phyloP scores from a whole-genome alignment of 345 rosid genomes.

The Nasturtium officinale region DNA sequence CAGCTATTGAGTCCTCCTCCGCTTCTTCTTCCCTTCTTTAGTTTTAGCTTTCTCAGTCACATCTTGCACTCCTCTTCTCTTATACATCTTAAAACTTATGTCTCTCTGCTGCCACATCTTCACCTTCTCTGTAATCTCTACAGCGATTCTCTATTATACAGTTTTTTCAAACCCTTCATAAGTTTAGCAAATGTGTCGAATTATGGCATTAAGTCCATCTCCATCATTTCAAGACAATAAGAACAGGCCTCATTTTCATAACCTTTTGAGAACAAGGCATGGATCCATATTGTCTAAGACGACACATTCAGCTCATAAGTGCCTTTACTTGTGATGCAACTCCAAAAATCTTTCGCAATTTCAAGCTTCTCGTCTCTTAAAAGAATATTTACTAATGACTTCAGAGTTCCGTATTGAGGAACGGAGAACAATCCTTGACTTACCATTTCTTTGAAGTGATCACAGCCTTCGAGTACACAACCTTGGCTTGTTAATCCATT shows the following conservation, averaged over 20 bases:
- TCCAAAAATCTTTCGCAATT: conserved; percentile 83
- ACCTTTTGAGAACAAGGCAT: conserved; percentile 77
- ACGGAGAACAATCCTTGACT: conserved; percentile 64
- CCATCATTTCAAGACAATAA: conserved; percentile 93
- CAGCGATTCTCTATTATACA: conserved; percentile 73
- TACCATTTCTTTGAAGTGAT: conserved; percentile 84
- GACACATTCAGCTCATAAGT: conserved; percentile 63
- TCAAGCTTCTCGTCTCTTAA: conserved; percentile 77
- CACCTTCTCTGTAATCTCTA: conserved; percentile 89
- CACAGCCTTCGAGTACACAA: conserved; percentile 64
- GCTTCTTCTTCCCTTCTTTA: conserved; percentile 67
- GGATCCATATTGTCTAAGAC: conserved; percentile 96
- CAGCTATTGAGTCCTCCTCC: conserved; percentile 50
- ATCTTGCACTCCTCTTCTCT: conserved; percentile 82
- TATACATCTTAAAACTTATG: conserved; percentile 88
- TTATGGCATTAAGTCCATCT: conserved; percentile 77
- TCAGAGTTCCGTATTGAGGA: conserved; percentile 71
- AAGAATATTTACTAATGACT: conserved; percentile 62
- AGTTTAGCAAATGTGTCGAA: conserved; percentile 89
- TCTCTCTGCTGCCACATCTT: conserved; percentile 85
- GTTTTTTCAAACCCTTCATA: conserved; percentile 74
- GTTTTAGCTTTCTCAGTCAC: conserved; percentile 58
- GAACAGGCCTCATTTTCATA: conserved; percentile 86
- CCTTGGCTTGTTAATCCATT: conserved; percentile 71
- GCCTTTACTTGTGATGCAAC: conserved; percentile 64